Base-by-base conservation (phyloP, 228 moss, liverwort and hornwort genomes). In the Sphagnum magellanicum region DNA sequence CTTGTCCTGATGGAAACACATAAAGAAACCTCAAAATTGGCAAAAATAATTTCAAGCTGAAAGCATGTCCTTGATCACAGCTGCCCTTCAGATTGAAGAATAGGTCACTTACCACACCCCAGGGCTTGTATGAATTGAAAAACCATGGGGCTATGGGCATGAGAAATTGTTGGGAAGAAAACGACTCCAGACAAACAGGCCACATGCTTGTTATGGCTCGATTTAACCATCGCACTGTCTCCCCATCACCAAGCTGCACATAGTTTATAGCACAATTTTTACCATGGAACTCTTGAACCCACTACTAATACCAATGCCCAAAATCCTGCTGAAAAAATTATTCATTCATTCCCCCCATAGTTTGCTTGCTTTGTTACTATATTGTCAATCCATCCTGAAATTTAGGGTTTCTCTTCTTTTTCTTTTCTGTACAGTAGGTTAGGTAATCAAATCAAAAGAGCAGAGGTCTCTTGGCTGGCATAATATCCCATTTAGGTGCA, bases 141-240 rank as follows among this genome's bases (percentile, higher is more conserved):
- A 98, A 92, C 81, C 80, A 92, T 16, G 87, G 83, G 51, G 89
- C 82, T 48, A 98, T 68, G 47, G 89, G 87, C 81, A 89, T 82
- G 59, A 98, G 73, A 63, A 98, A 74, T 10, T 84, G 50, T 70
- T 90, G 79, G 5, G 98, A 92, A 5, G 81, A 72, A 67, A 98
- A 90, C 16, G 74, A 81, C 73, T 94, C 89, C 71, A 94, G 14
- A 63, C 88, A 94, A 10, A 93, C 71, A 14, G 98, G 92, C 98
- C 98, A 98, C 6, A 90, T 50, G 67, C 52, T 82, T 76, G 86
- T 84, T 16, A 86, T 0, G 8, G 80, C 63, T 71, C 82, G 65
- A 70, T 98, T 92, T 74, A 98, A 79, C 98, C 98, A 98, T 64
- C 92, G 87, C 10, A 85, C 89, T 8, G 92, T 90, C 77, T 98